Base-by-base conservation (phyloP, 1,284 basidiomycete genomes). In the Caloboletus firmus region DNA sequence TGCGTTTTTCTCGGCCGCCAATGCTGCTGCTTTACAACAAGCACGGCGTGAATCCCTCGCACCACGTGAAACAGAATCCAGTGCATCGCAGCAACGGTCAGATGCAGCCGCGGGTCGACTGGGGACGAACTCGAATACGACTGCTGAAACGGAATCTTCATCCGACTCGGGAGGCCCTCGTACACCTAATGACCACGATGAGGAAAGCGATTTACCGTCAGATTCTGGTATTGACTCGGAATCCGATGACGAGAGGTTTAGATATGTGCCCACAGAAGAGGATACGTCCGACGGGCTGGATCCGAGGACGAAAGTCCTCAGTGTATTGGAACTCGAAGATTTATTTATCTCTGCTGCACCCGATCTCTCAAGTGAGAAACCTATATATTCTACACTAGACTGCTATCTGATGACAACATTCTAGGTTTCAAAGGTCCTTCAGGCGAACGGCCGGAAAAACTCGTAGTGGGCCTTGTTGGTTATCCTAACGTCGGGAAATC, bases 401-500 rank as follows among this genome's bases (percentile, higher is more conserved):
- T 30, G 20, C 6, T 22, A 40, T 8, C 17, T 59, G 31, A 61
- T n/a, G 12, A 30, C 34, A n/a, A 15, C 1, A 13, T 32, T 40
- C 15, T 36, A 92, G 92, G 75, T 34, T 94, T 95, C 63, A 75
- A 79, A 15, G 82, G 85, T 46, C 72, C 79, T 1, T 77, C 76
- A n/a, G 86, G 87, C 13, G 78, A 83, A 47, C 74, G 78, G 12
- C 81, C 84, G 0, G 71, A 79, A 26, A 94, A 87, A 69, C 80
- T 98, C 4, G 85, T 90, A 30, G 89, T 99, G 50, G 97, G 96
- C 10, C 85, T 99, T 22, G 94, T 99, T 44, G 96, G 97, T n/a
- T 97, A 98, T 68, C 96, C 96, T 1, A 99, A 99, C 68, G 96
- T 99, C 42, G 97, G 96, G 26, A 99, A 99, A 74, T 96, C 93